Evolutionary conservation across 2,329 filamentous ascomycete genomes (phyloP).

Genomic region (Anisogramma anomala): DNA sequence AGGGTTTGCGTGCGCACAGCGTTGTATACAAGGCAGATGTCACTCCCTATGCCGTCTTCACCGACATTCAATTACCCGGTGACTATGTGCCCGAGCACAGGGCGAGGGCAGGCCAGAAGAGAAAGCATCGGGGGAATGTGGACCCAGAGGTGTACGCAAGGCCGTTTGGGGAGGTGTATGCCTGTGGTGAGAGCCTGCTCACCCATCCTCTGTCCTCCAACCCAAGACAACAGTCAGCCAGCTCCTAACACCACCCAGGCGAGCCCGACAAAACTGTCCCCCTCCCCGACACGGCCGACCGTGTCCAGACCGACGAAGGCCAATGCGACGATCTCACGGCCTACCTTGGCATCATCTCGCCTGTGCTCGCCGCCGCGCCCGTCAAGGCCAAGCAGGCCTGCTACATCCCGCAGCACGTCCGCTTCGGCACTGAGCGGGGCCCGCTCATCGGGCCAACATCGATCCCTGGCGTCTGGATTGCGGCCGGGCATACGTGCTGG

Average conservation of each 20-base stretch:
- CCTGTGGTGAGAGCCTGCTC: slow-evolving; percentile 51
- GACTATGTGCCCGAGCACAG: slow-evolving; percentile 47
- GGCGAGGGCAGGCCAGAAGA: slow-evolving; percentile 34
- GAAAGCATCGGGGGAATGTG: slow-evolving; percentile 49
- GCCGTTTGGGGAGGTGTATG: slow-evolving; percentile 81
- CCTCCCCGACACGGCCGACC: slow-evolving; percentile 62
- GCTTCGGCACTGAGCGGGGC: slow-evolving; percentile 46
- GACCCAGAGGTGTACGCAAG: slow-evolving; percentile 91
- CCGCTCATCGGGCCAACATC: slow-evolving; percentile 70
- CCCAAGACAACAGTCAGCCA: slow-evolving; percentile 1
- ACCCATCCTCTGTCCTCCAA: neutral
- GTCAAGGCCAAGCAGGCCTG: slow-evolving; percentile 75
- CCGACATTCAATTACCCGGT: slow-evolving; percentile 63
- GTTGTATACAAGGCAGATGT: slow-evolving; percentile 55
- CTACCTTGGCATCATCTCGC: slow-evolving; percentile 56
- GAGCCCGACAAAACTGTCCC: slow-evolving; percentile 69
- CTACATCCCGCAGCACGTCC: slow-evolving; percentile 71
- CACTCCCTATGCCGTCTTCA: slow-evolving; percentile 71
- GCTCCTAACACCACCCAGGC: slow-evolving; percentile 24
- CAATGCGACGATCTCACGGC: slow-evolving; percentile 79
- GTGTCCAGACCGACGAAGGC: slow-evolving; percentile 61
- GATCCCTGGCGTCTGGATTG: slow-evolving; percentile 64
- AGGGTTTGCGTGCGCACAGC: slow-evolving; percentile 51
- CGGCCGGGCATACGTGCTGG: slow-evolving; percentile 93
- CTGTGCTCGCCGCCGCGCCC: slow-evolving; percentile 55